Evolutionary conservation across 257 asterid species (phyloP), one percentile per base, ranked within the genome.

Genomic region (Scutellaria barbata): DNA sequence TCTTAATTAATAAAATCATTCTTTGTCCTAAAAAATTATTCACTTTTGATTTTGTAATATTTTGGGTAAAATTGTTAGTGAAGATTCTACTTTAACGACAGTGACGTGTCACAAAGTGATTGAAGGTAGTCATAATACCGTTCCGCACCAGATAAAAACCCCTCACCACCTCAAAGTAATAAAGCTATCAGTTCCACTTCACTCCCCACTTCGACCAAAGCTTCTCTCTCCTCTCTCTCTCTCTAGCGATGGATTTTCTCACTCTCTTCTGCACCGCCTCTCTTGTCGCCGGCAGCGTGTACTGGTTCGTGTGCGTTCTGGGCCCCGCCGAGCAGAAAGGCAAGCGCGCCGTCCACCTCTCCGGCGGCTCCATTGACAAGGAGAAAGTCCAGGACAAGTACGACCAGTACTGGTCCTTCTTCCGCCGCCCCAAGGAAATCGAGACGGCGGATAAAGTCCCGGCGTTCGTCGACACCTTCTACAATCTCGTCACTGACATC

Each of bases 281-380:
- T 9, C 82, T 89, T 25, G 1, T 90, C 39, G 82, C 83, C 81
- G 89, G 84, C 80, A 89, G 85, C 61, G 59, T 90, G 11, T 90
- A 86, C 85, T 90, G 92, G 87, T 85, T 88, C 81, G 69, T 90
- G 53, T 88, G 77, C 82, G 14, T 86, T 0, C 82, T 90, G n/a
- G 96, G 96, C 20, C 69, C 91, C 8, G 95, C 96, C 76, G 95
- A 90, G 77, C 82, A 54, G 43, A 86, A 90, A 17, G 96, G 96
- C 57, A 88, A 86, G 65, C 81, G 79, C 50, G 95, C 91, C 72
- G 90, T 82, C 20, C 51, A 88, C 47, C 90, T 90, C 53, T 85
- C 96, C 75, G 91, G 91, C 69, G 95, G 96, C 35, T 90, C 96
- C 5, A 90, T 90, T 68, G 79, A 86, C 60, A 77, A 75, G 58